Percentiles rank a stretch among this genome's conserved stretches.
These are phyloP conservation scores for Heliosperma pusillum DNA, from an alignment of 148 eudicot species.

Conservation along the genomic window DNA sequence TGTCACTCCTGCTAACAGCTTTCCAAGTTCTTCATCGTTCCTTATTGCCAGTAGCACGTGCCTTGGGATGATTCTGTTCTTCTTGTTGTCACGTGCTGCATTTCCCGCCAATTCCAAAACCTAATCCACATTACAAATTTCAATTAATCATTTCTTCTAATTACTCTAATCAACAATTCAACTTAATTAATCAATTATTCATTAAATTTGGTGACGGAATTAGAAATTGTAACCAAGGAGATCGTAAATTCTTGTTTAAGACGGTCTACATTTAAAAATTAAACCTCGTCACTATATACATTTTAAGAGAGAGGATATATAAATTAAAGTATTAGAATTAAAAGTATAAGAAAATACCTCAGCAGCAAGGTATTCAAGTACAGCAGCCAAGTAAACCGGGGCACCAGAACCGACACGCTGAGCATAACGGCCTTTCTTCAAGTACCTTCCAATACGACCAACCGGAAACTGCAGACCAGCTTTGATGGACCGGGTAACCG, in stretches of 20 bases:
- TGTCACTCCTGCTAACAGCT: neutral
- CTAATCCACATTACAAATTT: neutral
- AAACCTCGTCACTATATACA: too few species aligned
- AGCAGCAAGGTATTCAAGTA: constrained; percentile 27
- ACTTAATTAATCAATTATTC: too few species aligned
- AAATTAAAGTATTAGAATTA: too few species aligned
- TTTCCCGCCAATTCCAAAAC: constrained; percentile 19
- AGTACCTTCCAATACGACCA: constrained; percentile 23
- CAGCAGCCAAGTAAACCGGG: constrained; percentile 30
- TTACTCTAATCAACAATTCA: neutral
- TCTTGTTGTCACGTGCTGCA: constrained; percentile 16
- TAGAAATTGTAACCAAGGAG: neutral
- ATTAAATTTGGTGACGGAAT: neutral
- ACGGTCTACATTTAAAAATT: too few species aligned
- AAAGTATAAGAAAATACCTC: neutral
- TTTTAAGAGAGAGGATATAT: too few species aligned
- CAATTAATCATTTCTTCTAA: too few species aligned
- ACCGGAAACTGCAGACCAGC: constrained; percentile 28
- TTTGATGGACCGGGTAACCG: constrained; percentile 21
- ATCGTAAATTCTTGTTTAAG: too few species aligned
- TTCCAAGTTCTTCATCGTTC: constrained; percentile 4
- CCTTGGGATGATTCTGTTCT: constrained; percentile 5
- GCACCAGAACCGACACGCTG: constrained; percentile 33
- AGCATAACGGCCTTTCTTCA: constrained; percentile 32
- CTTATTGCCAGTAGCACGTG: constrained; percentile 2